Percentiles rank a stretch among this genome's conserved stretches.
phyloP scores from a whole-genome alignment of 371 early-diverging fungal genomes.

The Dichotomocladium elegans region DNA sequence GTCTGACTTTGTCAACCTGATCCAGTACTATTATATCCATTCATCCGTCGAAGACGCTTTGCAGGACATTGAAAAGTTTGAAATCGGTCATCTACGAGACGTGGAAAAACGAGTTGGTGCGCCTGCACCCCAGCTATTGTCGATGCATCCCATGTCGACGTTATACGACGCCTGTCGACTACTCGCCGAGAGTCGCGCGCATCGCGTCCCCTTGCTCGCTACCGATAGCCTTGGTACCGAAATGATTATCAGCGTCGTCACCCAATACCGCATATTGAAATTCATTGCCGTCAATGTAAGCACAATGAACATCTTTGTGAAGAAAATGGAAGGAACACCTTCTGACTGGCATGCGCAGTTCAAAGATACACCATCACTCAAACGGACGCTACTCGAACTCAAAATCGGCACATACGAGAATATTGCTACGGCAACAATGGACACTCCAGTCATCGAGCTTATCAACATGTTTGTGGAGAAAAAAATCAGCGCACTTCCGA shows the following conservation, averaged over 20 bases:
- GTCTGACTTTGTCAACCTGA: slow-evolving; percentile 89
- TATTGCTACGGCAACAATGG: slow-evolving; percentile 72
- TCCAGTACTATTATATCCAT: slow-evolving; percentile 85
- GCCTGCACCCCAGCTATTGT: slow-evolving; percentile 57
- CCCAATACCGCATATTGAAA: slow-evolving; percentile 87
- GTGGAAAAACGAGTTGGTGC: slow-evolving; percentile 56
- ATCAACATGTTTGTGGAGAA: slow-evolving; percentile 85
- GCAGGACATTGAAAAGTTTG: slow-evolving; percentile 81
- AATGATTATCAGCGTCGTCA: slow-evolving; percentile 87
- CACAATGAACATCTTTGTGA: too few relatives aligned
- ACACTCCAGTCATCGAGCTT: slow-evolving; percentile 82
- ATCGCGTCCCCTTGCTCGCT: slow-evolving; percentile 88
- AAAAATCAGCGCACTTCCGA: slow-evolving; percentile 88
- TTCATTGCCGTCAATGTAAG: slow-evolving; percentile 86
- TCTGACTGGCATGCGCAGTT: slow-evolving; percentile 42
- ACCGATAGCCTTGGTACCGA: slow-evolving; percentile 71
- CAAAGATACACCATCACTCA: slow-evolving; percentile 59
- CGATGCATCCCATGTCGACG: slow-evolving; percentile 79
- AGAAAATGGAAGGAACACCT: slow-evolving; percentile 10
- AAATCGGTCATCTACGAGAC: slow-evolving; percentile 68
- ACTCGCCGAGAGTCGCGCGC: slow-evolving; percentile 74
- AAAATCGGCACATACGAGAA: slow-evolving; percentile 85
- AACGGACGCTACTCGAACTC: slow-evolving; percentile 69
- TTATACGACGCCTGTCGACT: slow-evolving; percentile 79
- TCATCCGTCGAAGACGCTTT: slow-evolving; percentile 75